Evolutionary conservation across 139 green algal species (phyloP), one percentile per base, ranked within the genome.

Genomic region (Tetradesmus lagerheimii): DNA sequence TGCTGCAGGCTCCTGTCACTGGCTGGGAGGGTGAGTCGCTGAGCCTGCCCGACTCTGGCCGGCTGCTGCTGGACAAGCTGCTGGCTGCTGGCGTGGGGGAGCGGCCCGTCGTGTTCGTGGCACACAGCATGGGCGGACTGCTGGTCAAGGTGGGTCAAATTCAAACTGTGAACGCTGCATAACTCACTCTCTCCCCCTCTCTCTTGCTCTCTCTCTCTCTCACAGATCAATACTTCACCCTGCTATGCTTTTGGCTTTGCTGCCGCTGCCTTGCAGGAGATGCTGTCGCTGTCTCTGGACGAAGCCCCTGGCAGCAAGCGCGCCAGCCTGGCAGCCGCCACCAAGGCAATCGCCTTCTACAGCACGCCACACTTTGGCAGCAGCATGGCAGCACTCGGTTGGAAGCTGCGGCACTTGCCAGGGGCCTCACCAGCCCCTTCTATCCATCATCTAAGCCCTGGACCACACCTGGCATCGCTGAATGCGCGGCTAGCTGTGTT

Each of bases 91-190:
- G 97, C 20, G 94, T 99, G 47, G 97, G 97, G 3, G 89, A 94
- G 89, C 87, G 97, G 37, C 97, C 97, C 2, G 90, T 97, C 18
- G 91, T 99, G 81, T 99, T 98, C 90, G 93, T 99, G 23, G 90
- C 90, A 31, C 97, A 99, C 92, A 95, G 89, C 90, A 97, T 99
- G 97, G 97, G 97, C 0, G 97, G 97, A 8, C 89, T 99, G 34
- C 87, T 99, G 29, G 92, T 98, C 37, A 99, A 99, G 92, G 97
- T 98, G 75, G 74, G 66, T 20, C 12, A 2, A 11, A 62, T 12
- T 62, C n/a, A n/a, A n/a, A n/a, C n/a, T n/a, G n/a, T n/a, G n/a
- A n/a, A n/a, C n/a, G n/a, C n/a, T n/a, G n/a, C n/a, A n/a, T n/a
- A n/a, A n/a, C n/a, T n/a, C n/a, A n/a, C n/a, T n/a, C n/a, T n/a